phyloP scores from a whole-genome alignment of 139 green algal genomes.

The Yamagishiella unicocca region DNA sequence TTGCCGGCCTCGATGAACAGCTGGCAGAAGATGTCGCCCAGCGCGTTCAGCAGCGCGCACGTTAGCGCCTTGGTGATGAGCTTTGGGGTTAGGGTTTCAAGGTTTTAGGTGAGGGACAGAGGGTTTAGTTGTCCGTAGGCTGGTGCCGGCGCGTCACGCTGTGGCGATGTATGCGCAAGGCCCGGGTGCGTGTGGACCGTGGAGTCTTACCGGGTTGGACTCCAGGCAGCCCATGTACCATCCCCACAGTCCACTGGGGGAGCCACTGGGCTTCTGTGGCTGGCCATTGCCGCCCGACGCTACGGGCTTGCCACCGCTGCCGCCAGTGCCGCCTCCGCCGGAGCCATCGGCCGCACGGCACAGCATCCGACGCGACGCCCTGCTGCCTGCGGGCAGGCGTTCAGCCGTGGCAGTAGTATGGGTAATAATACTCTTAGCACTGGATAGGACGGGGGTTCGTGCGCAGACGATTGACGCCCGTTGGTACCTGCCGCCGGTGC shows the following conservation, averaged over 20 bases:
- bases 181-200: no score
- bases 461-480: no score
- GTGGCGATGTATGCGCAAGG: no score
- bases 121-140: no score
- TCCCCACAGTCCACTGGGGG: neutral
- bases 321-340: neutral
- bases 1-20: slow-evolving; percentile 72
- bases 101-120: no score
- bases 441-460: no score
- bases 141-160: no score
- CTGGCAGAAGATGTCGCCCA: slow-evolving; percentile 90
- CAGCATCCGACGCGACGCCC: neutral
- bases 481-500: neutral
- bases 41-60: slow-evolving; percentile 84
- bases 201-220: slow-evolving; percentile 34
- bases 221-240: slow-evolving; percentile 48
- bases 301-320: neutral
- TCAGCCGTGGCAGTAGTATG: no score
- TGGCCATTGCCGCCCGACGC: slow-evolving; percentile 2
- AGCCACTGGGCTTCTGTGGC: neutral
- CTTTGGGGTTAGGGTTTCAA: no score
- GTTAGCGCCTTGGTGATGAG: slow-evolving; percentile 87
- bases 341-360: neutral
- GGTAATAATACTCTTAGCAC: no score
- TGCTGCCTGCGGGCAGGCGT: neutral